Base-by-base conservation (phyloP, 768 basidiomycete species). In the Hydnum rufescens region DNA sequence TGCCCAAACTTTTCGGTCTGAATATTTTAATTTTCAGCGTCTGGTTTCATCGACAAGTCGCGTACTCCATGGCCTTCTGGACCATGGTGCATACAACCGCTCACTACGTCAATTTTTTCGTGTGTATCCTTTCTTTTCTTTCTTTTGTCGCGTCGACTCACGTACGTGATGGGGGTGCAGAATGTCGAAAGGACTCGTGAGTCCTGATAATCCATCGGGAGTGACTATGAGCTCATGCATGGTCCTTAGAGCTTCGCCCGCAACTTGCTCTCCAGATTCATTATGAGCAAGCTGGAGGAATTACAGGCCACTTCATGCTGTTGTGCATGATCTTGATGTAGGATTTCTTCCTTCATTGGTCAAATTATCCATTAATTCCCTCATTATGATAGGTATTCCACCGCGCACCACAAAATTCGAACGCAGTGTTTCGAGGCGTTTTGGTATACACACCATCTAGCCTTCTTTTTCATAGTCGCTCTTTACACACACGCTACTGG, bases 371-470 rank as follows among this genome's bases (percentile, higher is more conserved):
- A 18, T 22, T 56, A 25, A 25, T 54, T 28, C 50, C 47, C 43
- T 51, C 53, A 25, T 52, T 18, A n/a, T n/a, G n/a, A n/a, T n/a
- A 58, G 57, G 55, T 93, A 92, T 64, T 76, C 83, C 36, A 90
- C 88, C 22, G 88, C 90, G 2, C 86, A 90, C 65, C 72, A 76
- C 61, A 88, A 83, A 66, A 79, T 96, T 57, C 82, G 90, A 58
- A 65, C 74, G 55, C 85, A 89, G 65, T 85, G 79, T 69, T 95
- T 92, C 66, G 90, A 96, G 65, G 86, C 77, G 1, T 96, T 96
- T 71, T 93, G 89, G 89, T 93, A 90, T 65, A 90, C 89, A 31
- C 90, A 93, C 58, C 90, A 92, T 59, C 76, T 90, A 36, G 86
- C 85, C 6, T 87, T 90, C 72, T 86, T 90, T 69, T 90, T 92